A percentile compares a stretch with the other conserved stretches of the same genome.
Conservation (phyloP, 2,329 filamentous ascomycete genomes). For the Leptographium wingfieldii region DNA sequence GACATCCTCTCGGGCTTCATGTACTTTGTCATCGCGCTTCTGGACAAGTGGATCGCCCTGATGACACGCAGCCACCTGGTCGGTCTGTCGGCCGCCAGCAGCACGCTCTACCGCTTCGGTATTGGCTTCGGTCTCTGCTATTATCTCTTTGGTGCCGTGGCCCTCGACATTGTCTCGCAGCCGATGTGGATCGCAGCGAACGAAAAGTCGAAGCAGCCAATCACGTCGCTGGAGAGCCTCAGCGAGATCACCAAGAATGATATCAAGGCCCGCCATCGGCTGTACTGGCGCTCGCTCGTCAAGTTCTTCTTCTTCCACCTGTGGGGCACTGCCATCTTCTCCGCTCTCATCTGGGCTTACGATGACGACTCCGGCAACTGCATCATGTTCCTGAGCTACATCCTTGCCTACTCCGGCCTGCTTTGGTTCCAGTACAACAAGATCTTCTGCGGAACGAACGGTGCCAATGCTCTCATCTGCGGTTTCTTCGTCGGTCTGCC, state of each 20-base stretch:
- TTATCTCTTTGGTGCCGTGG: constrained; percentile 42
- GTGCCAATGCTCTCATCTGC: constrained; percentile 31
- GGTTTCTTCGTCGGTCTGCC: constrained; percentile 31
- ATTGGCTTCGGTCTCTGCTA: constrained; percentile 44
- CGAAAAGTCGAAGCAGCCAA: constrained; percentile 25
- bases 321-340: constrained; percentile 34
- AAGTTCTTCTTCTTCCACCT: constrained; percentile 37
- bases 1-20: constrained; percentile 35
- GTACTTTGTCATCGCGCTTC: constrained; percentile 20
- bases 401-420: constrained; percentile 28
- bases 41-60: constrained; percentile 20
- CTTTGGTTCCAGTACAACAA: constrained; percentile 40
- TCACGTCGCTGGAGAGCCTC: constrained; percentile 28
- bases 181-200: constrained; percentile 33
- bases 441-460: constrained; percentile 36
- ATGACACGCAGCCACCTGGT: constrained; percentile 11
- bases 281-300: constrained; percentile 37
- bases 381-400: constrained; percentile 30
- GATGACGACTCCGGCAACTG: constrained; percentile 23
- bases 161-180: constrained; percentile 41
- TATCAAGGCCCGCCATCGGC: constrained; percentile 28
- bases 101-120: constrained; percentile 28
- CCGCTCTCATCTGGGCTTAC: constrained; percentile 39
- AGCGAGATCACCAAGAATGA: constrained; percentile 30
- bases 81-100: constrained; percentile 11